Percentiles rank a stretch among this genome's conserved stretches.
These are phyloP conservation scores for Tolypocladium pustulatum DNA, from an alignment of 2,329 filamentous ascomycete genomes.

Conservation along the genomic window DNA sequence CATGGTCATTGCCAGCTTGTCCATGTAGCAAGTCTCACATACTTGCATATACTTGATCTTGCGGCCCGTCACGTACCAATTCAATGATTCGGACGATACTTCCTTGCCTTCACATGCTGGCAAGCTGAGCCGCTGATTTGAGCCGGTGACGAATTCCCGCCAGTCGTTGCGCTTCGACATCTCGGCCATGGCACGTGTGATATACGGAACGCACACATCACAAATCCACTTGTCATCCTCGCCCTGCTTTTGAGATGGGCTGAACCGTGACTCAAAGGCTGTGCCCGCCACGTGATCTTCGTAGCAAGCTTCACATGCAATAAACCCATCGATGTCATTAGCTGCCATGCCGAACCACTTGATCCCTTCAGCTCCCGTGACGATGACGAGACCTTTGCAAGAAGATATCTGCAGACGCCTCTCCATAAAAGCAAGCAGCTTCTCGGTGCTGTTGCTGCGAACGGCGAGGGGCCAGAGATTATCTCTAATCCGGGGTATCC, in stretches of 20 bases:
- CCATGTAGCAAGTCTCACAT: conserved; percentile 24
- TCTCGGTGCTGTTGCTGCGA: conserved; percentile 11
- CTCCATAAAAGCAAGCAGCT: conserved; percentile 16
- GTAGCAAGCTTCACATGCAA: conserved; percentile 28
- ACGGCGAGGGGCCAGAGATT: conserved; percentile 22
- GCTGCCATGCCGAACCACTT: conserved; percentile 21
- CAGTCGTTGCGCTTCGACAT: conserved; percentile 16
- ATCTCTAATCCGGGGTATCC: conserved; percentile 20
- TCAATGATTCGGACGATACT: conserved; percentile 9
- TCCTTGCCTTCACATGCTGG: conserved; percentile 18
- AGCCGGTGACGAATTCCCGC: conserved; percentile 15
- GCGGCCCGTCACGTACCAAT: conserved; percentile 16
- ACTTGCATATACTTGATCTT: conserved; percentile 15
- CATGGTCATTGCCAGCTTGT: conserved; percentile 17
- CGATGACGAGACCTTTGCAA: conserved; percentile 17
- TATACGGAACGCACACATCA: conserved; percentile 16
- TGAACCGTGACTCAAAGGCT: conserved; percentile 19
- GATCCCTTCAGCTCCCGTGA: conserved; percentile 11
- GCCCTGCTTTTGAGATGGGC: conserved; percentile 12
- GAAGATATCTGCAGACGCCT: conserved; percentile 12
- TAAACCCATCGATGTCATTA: conserved; percentile 18
- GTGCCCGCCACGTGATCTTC: conserved; percentile 19
- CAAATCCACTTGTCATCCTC: conserved; percentile 21
- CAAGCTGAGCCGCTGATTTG: conserved; percentile 11
- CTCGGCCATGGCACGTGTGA: conserved; percentile 9